Conservation (phyloP, 306 rosid species). For the Prunus campanulata region DNA sequence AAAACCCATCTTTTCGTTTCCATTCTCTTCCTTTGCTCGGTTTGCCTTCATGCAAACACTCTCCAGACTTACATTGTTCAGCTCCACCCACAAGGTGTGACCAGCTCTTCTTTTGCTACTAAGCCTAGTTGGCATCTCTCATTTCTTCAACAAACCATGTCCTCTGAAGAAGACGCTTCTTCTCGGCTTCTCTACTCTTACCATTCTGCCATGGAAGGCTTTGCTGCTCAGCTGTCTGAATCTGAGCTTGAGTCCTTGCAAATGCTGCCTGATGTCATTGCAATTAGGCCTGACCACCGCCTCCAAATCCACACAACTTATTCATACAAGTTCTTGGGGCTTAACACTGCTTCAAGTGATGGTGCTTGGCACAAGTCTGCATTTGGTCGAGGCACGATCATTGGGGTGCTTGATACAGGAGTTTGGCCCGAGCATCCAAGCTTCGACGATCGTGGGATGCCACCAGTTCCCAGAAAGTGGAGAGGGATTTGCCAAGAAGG, state of each 20-base stretch:
- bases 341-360: conserved; percentile 35
- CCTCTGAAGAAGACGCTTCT: conserved; percentile 51
- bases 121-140: conserved; percentile 82
- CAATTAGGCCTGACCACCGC: conserved; percentile 55
- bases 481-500: conserved; percentile 82
- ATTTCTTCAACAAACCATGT: conserved; percentile 48
- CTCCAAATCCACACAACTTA: conserved; percentile 74
- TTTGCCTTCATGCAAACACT: conserved; percentile 45
- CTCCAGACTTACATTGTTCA: conserved; percentile 84
- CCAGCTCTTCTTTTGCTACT: conserved; percentile 50
- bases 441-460: conserved; percentile 71
- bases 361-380: conserved; percentile 65
- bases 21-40: conserved; percentile 30
- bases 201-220: conserved; percentile 80
- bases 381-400: conserved; percentile 68
- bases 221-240: conserved; percentile 72
- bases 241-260: conserved; percentile 56
- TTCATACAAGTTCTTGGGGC: conserved; percentile 84
- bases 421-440: conserved; percentile 96
- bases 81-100: conserved; percentile 59
- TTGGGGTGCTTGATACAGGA: conserved; percentile 90
- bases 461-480: conserved; percentile 75
- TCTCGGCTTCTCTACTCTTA: conserved; percentile 87
- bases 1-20: conserved; percentile 37
- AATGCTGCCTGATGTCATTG: conserved; percentile 62